A percentile compares a stretch with the other conserved stretches of the same genome.
phyloP scores from a whole-genome alignment of 495 filamentous ascomycete genomes.

The Hyphodiscus hymeniophilus region DNA sequence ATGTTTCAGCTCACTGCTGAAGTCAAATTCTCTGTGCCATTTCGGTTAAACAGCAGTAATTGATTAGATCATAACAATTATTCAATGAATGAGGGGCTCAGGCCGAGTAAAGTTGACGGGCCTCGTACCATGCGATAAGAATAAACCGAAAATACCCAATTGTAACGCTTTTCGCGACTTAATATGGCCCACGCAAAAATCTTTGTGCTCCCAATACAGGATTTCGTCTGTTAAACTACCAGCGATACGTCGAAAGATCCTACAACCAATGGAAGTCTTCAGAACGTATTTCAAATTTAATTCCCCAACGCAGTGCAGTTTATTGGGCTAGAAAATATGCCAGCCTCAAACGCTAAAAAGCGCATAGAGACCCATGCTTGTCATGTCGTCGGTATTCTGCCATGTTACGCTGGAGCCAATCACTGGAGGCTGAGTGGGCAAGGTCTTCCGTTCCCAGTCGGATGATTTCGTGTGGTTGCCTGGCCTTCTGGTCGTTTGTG shows the following conservation, averaged over 20 bases:
- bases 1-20: constrained; percentile 17
- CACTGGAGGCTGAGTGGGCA: constrained; percentile 12
- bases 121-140: constrained; percentile 12
- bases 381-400: constrained; percentile 13
- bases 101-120: constrained; percentile 11
- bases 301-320: constrained; percentile 5
- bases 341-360: constrained; percentile 13
- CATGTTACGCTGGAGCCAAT: constrained; percentile 18
- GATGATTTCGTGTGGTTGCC: no score
- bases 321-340: constrained; percentile 7
- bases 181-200: constrained; percentile 10
- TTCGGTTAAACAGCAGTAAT: constrained; percentile 14
- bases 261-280: constrained; percentile 15
- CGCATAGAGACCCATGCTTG: constrained; percentile 11
- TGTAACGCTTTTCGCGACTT: constrained; percentile 9
- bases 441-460: neutral
- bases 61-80: constrained; percentile 11
- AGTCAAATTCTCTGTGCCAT: constrained; percentile 14
- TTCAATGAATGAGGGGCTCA: constrained; percentile 13
- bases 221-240: constrained; percentile 12
- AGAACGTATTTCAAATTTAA: constrained; percentile 5
- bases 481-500: no score
- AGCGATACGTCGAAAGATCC: constrained; percentile 12
- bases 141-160: constrained; percentile 13
- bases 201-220: constrained; percentile 12